Evolutionary conservation across 768 basidiomycete genomes (phyloP).

Genomic region (Sarcodon sp.): DNA sequence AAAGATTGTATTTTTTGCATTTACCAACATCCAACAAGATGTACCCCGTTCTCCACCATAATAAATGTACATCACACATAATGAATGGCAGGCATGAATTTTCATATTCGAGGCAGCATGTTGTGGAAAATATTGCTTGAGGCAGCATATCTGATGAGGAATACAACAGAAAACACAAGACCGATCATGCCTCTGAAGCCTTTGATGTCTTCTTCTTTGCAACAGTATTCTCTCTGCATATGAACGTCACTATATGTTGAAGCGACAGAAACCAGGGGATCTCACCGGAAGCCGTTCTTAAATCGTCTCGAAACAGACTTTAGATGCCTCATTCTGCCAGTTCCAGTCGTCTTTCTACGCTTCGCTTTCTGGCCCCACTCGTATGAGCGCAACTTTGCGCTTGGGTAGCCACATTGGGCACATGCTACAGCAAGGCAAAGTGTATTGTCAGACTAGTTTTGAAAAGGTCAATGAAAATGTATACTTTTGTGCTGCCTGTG

Average conservation of each 20-base stretch:
- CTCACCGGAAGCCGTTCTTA: constrained; percentile 96
- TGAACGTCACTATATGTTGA: background rate
- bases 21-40: background rate
- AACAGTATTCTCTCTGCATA: constrained; percentile 68
- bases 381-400: constrained; percentile 90
- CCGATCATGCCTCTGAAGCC: constrained; percentile 31
- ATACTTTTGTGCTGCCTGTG: constrained; percentile 98
- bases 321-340: constrained; percentile 90
- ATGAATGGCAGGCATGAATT: background rate
- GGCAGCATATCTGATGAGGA: too few species aligned
- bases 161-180: background rate
- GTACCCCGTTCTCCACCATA: background rate
- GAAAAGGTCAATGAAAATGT: constrained; percentile 15
- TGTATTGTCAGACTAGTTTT: background rate
- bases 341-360: constrained; percentile 98
- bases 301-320: constrained; percentile 89
- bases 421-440: constrained; percentile 44
- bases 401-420: constrained; percentile 92
- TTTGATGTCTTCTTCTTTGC: constrained; percentile 74
- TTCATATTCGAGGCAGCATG: background rate
- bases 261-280: background rate
- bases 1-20: background rate
- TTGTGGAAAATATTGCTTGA: too few species aligned
- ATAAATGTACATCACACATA: background rate
- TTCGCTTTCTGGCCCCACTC: constrained; percentile 99